phyloP scores from a whole-genome alignment of 2,329 filamentous ascomycete genomes.

The Penicillium sp. region DNA sequence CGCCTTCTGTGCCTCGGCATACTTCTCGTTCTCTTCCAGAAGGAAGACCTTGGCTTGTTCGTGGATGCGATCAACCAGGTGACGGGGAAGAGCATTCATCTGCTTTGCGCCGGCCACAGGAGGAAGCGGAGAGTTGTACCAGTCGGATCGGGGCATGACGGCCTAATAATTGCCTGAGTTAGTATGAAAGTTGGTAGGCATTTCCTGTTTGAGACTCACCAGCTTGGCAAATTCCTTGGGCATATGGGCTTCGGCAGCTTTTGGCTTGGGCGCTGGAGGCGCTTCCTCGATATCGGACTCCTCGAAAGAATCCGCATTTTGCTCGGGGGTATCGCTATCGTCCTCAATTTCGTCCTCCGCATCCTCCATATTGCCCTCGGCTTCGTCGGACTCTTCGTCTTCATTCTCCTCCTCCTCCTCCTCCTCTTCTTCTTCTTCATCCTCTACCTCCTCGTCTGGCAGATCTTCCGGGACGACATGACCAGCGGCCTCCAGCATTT shows the following conservation, averaged over 20 bases:
- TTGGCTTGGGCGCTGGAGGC: constrained; percentile 22
- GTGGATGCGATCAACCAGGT: constrained; percentile 60
- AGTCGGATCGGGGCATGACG: constrained; percentile 68
- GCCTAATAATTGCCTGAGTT: constrained; percentile 44
- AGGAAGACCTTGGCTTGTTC: constrained; percentile 75
- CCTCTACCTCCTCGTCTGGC: constrained; percentile 35
- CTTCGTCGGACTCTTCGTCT: constrained; percentile 37
- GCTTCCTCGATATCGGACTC: constrained; percentile 34
- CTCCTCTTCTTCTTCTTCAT: constrained; percentile 28
- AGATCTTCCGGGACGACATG: constrained; percentile 42
- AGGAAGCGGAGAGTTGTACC: constrained; percentile 65
- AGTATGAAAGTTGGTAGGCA: constrained; percentile 26
- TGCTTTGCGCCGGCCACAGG: constrained; percentile 54
- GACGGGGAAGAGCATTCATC: constrained; percentile 52
- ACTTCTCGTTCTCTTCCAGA: constrained; percentile 76
- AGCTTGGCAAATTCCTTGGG: constrained; percentile 44
- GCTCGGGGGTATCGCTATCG: constrained; percentile 25
- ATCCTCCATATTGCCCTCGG: constrained; percentile 34
- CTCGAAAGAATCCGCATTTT: constrained; percentile 33
- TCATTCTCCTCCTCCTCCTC: constrained; percentile 46
- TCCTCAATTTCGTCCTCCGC: constrained; percentile 35
- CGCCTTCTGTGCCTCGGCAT: constrained; percentile 71
- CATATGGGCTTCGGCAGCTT: constrained; percentile 27
- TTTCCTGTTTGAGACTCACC: constrained; percentile 27
- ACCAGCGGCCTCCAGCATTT: constrained; percentile 41